A percentile compares a stretch with the other conserved stretches of the same genome.
Conservation (phyloP, 768 basidiomycete genomes). For the Suillus bovinus region DNA sequence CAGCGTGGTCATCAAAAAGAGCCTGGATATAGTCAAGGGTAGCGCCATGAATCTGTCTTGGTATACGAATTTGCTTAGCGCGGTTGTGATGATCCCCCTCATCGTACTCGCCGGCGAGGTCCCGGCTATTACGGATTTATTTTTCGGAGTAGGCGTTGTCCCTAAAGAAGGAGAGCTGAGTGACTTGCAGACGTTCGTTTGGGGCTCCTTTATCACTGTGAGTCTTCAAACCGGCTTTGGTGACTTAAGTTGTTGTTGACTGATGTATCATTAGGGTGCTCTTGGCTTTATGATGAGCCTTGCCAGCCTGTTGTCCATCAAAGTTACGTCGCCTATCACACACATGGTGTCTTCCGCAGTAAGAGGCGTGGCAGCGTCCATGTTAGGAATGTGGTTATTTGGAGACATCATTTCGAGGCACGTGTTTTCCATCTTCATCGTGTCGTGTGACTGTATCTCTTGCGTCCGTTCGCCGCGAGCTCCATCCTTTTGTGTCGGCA, state of each 20-base stretch:
- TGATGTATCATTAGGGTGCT: constrained; percentile 54
- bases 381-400: constrained; percentile 82
- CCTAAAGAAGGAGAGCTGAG: constrained; percentile 42
- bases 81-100: constrained; percentile 70
- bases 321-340: constrained; percentile 96
- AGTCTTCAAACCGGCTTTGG: constrained; percentile 23
- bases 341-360: constrained; percentile 98
- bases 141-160: constrained; percentile 48
- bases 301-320: constrained; percentile 90
- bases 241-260: not conserved
- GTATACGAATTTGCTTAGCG: constrained; percentile 88
- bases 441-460: not conserved
- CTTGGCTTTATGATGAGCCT: constrained; percentile 95
- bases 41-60: constrained; percentile 86
- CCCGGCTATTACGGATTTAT: constrained; percentile 57
- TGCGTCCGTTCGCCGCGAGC: not conserved
- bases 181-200: constrained; percentile 64
- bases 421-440: constrained; percentile 28
- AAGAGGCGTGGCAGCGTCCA: constrained; percentile 88
- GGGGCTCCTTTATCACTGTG: constrained; percentile 80
- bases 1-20: constrained; percentile 92
- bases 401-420: constrained; percentile 77
- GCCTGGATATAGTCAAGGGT: constrained; percentile 75
- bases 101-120: constrained; percentile 77
- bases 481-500: not conserved